Evolutionary conservation across 2,329 filamentous ascomycete species (phyloP).

Genomic region (Drechslerella dactyloides): DNA sequence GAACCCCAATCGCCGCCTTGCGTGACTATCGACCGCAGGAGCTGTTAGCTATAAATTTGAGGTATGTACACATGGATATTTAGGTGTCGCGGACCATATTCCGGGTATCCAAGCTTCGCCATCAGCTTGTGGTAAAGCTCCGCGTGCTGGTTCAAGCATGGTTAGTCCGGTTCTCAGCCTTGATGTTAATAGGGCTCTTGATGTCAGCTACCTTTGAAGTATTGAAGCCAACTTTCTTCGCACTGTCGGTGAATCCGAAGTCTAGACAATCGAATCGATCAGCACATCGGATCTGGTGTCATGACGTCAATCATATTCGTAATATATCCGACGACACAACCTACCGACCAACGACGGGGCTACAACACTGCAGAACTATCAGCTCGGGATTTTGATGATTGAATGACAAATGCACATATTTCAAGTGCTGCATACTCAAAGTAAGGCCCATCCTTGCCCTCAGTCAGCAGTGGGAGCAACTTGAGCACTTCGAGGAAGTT

Average conservation of each 20-base stretch:
- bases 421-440: slow-evolving; percentile 34
- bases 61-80: slow-evolving; percentile 21
- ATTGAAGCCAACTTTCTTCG: slow-evolving; percentile 56
- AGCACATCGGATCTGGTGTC: background rate
- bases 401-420: no score
- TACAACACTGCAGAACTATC: slow-evolving; percentile 56
- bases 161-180: background rate
- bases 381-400: background rate
- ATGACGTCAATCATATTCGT: background rate
- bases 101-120: slow-evolving; percentile 58
- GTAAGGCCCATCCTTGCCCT: slow-evolving; percentile 18
- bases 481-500: slow-evolving; percentile 58
- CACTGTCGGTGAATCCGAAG: slow-evolving; percentile 60
- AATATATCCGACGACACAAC: background rate
- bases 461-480: slow-evolving; percentile 26
- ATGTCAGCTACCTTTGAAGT: slow-evolving; percentile 17
- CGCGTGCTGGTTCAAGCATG: slow-evolving; percentile 54
- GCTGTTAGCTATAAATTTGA: background rate
- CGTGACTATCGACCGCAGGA: slow-evolving; percentile 38
- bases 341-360: slow-evolving; percentile 57
- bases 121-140: slow-evolving; percentile 59
- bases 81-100: slow-evolving; percentile 53
- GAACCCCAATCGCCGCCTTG: slow-evolving; percentile 57
- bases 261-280: slow-evolving; percentile 9
- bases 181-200: background rate